These are phyloP conservation scores for Lentinula guzmanii DNA, from an alignment of 768 basidiomycete species.

Conservation along the genomic window DNA sequence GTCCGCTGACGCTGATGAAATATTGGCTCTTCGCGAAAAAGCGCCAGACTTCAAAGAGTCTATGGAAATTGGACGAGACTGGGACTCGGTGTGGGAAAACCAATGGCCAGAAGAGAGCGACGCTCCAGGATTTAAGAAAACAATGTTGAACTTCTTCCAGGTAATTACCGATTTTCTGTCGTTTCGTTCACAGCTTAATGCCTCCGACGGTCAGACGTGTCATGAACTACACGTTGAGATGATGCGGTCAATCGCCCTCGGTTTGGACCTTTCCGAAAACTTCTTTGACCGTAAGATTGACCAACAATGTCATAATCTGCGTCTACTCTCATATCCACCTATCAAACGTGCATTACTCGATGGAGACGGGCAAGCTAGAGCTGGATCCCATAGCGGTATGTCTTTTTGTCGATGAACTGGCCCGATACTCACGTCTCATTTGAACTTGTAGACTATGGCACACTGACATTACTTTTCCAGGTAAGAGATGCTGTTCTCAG, in stretches of 20 bases:
- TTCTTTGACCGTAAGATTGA: slow-evolving; percentile 76
- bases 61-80: slow-evolving; percentile 88
- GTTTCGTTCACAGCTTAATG: slow-evolving; percentile 2
- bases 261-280: slow-evolving; percentile 62
- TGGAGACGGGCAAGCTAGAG: slow-evolving; percentile 67
- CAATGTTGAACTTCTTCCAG: slow-evolving; percentile 74
- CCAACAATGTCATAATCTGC: slow-evolving; percentile 75
- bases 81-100: slow-evolving; percentile 74
- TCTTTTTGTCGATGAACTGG: neutral
- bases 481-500: slow-evolving; percentile 16
- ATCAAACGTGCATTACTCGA: slow-evolving; percentile 53
- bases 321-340: slow-evolving; percentile 79
- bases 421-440: neutral
- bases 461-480: slow-evolving; percentile 78
- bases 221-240: slow-evolving; percentile 69
- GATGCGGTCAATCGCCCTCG: slow-evolving; percentile 84
- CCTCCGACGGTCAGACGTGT: slow-evolving; percentile 44
- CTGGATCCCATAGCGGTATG: slow-evolving; percentile 75
- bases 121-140: slow-evolving; percentile 61
- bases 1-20: slow-evolving; percentile 63
- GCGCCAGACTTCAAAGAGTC: slow-evolving; percentile 81
- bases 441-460: slow-evolving; percentile 59
- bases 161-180: slow-evolving; percentile 21
- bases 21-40: slow-evolving; percentile 63
- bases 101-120: slow-evolving; percentile 67